A percentile compares a stretch with the other conserved stretches of the same genome.
Conservation (phyloP, 2,329 filamentous ascomycete genomes). For the Aureobasidium sp. region DNA sequence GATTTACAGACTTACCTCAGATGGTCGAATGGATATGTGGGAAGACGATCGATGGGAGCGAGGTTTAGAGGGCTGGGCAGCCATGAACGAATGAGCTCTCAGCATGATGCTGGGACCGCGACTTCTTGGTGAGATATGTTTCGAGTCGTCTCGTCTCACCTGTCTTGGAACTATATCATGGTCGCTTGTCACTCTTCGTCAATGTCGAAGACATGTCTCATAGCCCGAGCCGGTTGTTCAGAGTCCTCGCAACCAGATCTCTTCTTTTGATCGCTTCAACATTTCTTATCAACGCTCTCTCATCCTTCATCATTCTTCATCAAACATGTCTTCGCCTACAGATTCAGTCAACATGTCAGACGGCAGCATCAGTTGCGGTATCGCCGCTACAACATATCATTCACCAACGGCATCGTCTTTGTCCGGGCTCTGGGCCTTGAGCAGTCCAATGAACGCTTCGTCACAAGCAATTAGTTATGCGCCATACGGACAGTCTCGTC, state of each 20-base stretch:
- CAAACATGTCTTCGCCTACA: no score
- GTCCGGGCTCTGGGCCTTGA: conserved; percentile 1
- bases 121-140: background rate
- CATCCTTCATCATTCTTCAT: no score
- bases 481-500: background rate
- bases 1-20: conserved; percentile 38
- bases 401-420: background rate
- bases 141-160: background rate
- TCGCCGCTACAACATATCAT: no score
- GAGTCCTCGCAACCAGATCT: no score
- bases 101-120: conserved; percentile 21
- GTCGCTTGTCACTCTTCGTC: no score
- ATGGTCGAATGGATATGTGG: conserved; percentile 43
- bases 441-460: background rate
- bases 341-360: no score
- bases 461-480: background rate
- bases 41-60: conserved; percentile 42
- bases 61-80: conserved; percentile 43
- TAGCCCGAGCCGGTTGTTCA: no score
- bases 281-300: no score
- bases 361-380: no score
- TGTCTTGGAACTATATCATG: no score
- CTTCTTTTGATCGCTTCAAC: no score
- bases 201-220: no score
- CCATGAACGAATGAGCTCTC: conserved; percentile 8